Base-by-base conservation (phyloP, 345 rosid species). In the Arabis alpina region DNA sequence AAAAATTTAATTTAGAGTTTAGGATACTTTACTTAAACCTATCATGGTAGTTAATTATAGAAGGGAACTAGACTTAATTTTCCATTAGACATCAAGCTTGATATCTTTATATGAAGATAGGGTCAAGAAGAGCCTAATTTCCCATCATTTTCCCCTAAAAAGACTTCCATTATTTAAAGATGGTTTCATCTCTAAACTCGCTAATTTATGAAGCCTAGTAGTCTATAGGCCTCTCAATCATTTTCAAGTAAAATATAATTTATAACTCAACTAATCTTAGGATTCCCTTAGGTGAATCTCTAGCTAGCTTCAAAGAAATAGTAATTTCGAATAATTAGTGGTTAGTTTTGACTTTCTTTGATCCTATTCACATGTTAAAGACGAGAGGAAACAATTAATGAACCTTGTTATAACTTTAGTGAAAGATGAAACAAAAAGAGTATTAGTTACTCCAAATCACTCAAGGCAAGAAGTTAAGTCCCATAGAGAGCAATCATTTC, bases 361-460 rank as follows among this genome's bases (percentile, higher is more conserved):
- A 55, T 45, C 51, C 42, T 54, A 44, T 19, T 1, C 23, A 19
- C 23, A 19, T 19, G 23, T 19, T 19, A 19, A 19, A 19, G 12
- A 48, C 28, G 64, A 54, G 64, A 54, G 68, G 36, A 71, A 63
- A 36, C 12, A 8, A 58, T 37, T 25, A 45, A 25, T 36, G 23
- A 60, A 63, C n/a, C 41, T 12, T 36, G 37, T 4, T 32, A 32
- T 19, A 19, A 19, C 37, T 36, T 42, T 6, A 34, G 48, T 47
- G n/a, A 52, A 61, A 54, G 44, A 51, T 60, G 49, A 25, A 66
- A 42, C 59, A 45, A 44, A 60, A 61, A 61, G 74, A 62, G 71
- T 40, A 70, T 50, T 63, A 56, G 71, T 69, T 55, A 76, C 75
- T 56, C 66, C 71, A 55, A 69, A 62, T 52, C 54, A 69, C 70